Evolutionary conservation across 768 basidiomycete genomes (phyloP), one percentile per base, ranked within the genome.

Genomic region (Punctularia strigosozonata): DNA sequence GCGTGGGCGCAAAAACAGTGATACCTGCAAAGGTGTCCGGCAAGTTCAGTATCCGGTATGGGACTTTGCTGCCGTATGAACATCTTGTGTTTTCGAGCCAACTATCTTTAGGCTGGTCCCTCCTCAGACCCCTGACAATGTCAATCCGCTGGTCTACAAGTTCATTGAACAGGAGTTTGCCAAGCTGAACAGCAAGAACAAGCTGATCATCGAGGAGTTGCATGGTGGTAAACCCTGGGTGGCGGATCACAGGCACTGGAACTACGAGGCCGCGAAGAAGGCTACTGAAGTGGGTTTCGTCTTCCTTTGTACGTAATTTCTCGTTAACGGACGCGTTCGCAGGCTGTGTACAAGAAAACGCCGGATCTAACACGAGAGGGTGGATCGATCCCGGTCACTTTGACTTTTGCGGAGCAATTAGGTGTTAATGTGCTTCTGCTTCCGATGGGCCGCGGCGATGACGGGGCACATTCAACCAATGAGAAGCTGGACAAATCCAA

Each of bases 401-500:
- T 97, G 41, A 92, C 89, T 2, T 94, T 98, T 55, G 88, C 91
- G 7, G 88, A 95, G 53, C 75, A 75, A 31, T 63, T 95, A 33
- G 75, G 76, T 10, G 80, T 90, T 40, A 95, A 91, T 51, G 87
- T 95, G 6, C 57, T 92, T 41, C 63, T 97, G 15, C 66, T 97
- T 21, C 94, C 91, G 1, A 92, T 94, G 80, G 90, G 90, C 2
- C 69, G 92, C 36, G 86, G 87, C 2, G 90, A 97, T 52, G 94
- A 98, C 46, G 94, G 92, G 48, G 86, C 89, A 30, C 88, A 90
- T 81, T 88, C 85, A 37, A 90, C 85, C 8, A 92, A 94, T 57
- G 94, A 97, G 69, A 98, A 98, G 60, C 66, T 98, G 37, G 91
- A 98, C 60, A 65, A 65, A 38, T 77, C 75, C 35, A 98, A 98